Evolutionary conservation across 768 basidiomycete species (phyloP).

Genomic region (Infundibulicybe gibba): DNA sequence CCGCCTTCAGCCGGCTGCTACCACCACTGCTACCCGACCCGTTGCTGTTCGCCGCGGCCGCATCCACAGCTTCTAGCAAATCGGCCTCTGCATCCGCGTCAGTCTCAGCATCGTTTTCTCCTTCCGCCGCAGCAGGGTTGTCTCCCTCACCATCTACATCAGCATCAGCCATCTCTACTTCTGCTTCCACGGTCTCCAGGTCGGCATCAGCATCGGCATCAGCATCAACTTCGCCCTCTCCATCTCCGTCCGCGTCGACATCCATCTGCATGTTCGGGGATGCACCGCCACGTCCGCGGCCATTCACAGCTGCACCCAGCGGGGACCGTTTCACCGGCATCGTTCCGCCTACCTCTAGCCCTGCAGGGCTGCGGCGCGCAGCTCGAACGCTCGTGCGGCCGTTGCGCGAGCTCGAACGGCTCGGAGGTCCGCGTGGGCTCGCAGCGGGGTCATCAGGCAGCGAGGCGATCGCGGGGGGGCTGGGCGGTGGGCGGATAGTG

Average conservation of each 20-base stretch:
- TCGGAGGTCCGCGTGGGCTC: conserved; percentile 21
- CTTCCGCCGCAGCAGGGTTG: not conserved
- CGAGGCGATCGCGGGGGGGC: conserved; percentile 17
- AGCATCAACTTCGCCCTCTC: conserved; percentile 25
- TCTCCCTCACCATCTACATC: conserved; percentile 7
- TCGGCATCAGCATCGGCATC: conserved; percentile 38
- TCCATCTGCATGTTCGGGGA: conserved; percentile 14
- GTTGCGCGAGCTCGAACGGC: conserved; percentile 18
- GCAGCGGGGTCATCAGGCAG: conserved; percentile 18
- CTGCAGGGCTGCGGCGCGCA: not conserved
- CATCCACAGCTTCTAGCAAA: conserved; percentile 48
- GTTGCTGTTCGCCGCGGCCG: conserved; percentile 40
- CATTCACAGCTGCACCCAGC: conserved; percentile 10
- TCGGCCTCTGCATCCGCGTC: conserved; percentile 40
- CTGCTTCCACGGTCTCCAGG: conserved; percentile 12
- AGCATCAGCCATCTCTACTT: conserved; percentile 16
- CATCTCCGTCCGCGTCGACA: conserved; percentile 20
- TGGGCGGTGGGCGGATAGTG: conserved; percentile 10
- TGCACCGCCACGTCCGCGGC: conserved; percentile 12
- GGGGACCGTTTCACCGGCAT: conserved; percentile 4
- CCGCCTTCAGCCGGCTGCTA: conserved; percentile 13
- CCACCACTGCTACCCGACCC: conserved; percentile 19
- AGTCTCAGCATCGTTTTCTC: conserved; percentile 11
- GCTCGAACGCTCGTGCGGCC: conserved; percentile 3
- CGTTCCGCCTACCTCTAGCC: conserved; percentile 6